Conservation (phyloP, 768 basidiomycete species). For the Lyophyllum atratum region DNA sequence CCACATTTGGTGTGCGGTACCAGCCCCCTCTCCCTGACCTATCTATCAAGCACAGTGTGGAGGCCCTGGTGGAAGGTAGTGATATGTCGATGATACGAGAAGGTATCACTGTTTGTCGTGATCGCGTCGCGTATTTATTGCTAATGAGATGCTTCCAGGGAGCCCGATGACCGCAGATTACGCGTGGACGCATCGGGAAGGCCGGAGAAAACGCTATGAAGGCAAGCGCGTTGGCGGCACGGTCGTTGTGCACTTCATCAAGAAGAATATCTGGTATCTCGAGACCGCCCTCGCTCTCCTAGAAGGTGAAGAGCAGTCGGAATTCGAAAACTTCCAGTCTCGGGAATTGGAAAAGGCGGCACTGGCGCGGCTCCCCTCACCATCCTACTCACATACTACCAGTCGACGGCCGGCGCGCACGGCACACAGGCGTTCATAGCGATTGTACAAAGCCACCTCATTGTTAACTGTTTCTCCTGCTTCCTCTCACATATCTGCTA, state of each 20-base stretch:
- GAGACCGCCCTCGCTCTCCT: conserved; percentile 90
- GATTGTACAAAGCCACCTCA: neutral
- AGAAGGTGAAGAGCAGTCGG: conserved; percentile 73
- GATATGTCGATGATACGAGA: conserved; percentile 73
- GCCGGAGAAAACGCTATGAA: conserved; percentile 63
- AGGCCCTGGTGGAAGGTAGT: conserved; percentile 92
- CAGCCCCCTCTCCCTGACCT: conserved; percentile 66
- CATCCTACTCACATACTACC: conserved; percentile 9
- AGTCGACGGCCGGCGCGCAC: conserved; percentile 4
- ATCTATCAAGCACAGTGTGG: conserved; percentile 70
- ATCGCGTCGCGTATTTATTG: conserved; percentile 1
- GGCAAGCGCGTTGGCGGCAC: conserved; percentile 85
- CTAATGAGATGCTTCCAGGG: conserved; percentile 35
- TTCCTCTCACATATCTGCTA: neutral
- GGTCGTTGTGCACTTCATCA: conserved; percentile 95
- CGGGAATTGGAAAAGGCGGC: conserved; percentile 23
- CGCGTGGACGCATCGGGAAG: conserved; percentile 77
- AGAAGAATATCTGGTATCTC: conserved; percentile 95
- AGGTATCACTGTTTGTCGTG: conserved; percentile 39
- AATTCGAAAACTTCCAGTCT: conserved; percentile 45
- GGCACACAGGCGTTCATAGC: conserved; percentile 7
- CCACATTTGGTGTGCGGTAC: conserved; percentile 81
- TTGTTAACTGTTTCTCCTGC: neutral
- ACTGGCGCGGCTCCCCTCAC: conserved; percentile 8
- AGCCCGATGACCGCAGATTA: conserved; percentile 59